A percentile compares a stretch with the other conserved stretches of the same genome.
These are phyloP conservation scores for Boletus subparvulus DNA, from an alignment of 768 basidiomycete species.

Conservation along the genomic window DNA sequence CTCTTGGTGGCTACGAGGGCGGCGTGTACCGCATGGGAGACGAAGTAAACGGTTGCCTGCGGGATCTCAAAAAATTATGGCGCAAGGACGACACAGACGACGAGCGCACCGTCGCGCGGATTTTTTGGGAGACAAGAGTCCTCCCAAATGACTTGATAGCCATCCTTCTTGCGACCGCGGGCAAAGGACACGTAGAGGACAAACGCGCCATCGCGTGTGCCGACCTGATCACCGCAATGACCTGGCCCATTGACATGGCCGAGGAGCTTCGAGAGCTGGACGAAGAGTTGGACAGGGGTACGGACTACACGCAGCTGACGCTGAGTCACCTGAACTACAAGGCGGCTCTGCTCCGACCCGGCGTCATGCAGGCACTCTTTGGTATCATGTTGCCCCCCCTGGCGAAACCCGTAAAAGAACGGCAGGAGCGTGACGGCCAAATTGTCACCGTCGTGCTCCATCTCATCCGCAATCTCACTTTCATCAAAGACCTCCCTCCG, in stretches of 20 bases:
- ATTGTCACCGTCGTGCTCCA: slow-evolving; percentile 87
- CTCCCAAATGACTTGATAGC: slow-evolving; percentile 86
- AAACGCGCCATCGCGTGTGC: slow-evolving; percentile 79
- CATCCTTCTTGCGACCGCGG: slow-evolving; percentile 78
- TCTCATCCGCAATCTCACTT: slow-evolving; percentile 89
- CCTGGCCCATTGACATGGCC: slow-evolving; percentile 97
- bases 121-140: slow-evolving; percentile 87
- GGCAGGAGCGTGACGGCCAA: slow-evolving; percentile 78
- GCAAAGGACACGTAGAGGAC: slow-evolving; percentile 75
- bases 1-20: slow-evolving; percentile 73
- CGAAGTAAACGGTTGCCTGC: slow-evolving; percentile 79
- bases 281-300: slow-evolving; percentile 73
- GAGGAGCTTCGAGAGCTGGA: slow-evolving; percentile 91
- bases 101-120: slow-evolving; percentile 90
- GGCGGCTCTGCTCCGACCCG: slow-evolving; percentile 61
- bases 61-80: slow-evolving; percentile 95
- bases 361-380: slow-evolving; percentile 69
- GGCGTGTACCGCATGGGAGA: slow-evolving; percentile 75
- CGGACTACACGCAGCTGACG: slow-evolving; percentile 86
- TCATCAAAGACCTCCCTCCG: slow-evolving; percentile 82
- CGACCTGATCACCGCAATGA: slow-evolving; percentile 95
- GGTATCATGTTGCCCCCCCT: slow-evolving; percentile 77
- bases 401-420: slow-evolving; percentile 64
- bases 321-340: slow-evolving; percentile 89
- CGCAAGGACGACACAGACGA: slow-evolving; percentile 96